phyloP scores from a whole-genome alignment of 2,329 filamentous ascomycete genomes.

The Aspergillus phoenicis region DNA sequence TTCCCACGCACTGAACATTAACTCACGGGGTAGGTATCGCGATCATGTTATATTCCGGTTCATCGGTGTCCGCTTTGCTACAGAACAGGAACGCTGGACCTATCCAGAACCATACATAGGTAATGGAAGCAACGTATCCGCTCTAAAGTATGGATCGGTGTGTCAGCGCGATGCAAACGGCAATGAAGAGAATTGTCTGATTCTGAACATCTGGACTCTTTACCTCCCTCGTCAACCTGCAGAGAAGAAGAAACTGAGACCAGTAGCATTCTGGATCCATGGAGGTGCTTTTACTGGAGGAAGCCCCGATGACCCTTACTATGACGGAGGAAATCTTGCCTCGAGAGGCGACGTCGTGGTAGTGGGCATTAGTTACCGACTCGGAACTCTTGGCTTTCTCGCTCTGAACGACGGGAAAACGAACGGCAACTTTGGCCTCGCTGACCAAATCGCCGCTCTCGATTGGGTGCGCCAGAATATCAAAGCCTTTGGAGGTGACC shows the following conservation, averaged over 20 bases:
- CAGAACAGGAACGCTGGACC: constrained; percentile 44
- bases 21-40: constrained; percentile 41
- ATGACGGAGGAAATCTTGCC: constrained; percentile 59
- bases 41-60: constrained; percentile 58
- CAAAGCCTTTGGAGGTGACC: constrained; percentile 51
- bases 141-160: constrained; percentile 31
- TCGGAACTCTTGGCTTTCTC: constrained; percentile 61
- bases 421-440: constrained; percentile 58
- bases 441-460: constrained; percentile 55
- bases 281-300: constrained; percentile 61
- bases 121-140: constrained; percentile 49
- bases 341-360: constrained; percentile 62
- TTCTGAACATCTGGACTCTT: constrained; percentile 10
- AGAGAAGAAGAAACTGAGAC: constrained; percentile 43
- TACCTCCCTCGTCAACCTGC: constrained; percentile 47
- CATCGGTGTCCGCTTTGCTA: constrained; percentile 51
- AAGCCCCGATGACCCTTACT: constrained; percentile 36
- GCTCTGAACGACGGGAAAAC: constrained; percentile 58
- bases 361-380: constrained; percentile 63
- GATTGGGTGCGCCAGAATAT: constrained; percentile 53
- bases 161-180: background rate
- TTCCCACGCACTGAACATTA: background rate
- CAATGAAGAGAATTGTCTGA: constrained; percentile 1
- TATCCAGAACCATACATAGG: constrained; percentile 53
- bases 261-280: constrained; percentile 57